Conservation (phyloP, 2,329 filamentous ascomycete genomes). For the Xylaria sp. region DNA sequence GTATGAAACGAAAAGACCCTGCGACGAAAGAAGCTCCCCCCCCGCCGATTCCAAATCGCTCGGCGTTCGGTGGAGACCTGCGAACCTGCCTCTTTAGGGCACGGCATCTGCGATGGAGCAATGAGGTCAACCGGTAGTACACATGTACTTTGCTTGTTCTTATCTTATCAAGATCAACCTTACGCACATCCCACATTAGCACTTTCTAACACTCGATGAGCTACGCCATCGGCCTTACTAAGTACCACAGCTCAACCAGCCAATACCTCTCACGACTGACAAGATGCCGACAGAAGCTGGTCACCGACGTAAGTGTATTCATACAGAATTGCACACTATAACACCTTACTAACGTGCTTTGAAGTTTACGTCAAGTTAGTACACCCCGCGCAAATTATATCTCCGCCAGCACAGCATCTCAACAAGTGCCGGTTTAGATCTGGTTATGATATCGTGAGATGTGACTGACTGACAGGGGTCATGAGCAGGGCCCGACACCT, state of each 20-base stretch:
- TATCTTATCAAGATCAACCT: constrained; percentile 22
- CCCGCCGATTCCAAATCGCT: constrained; percentile 33
- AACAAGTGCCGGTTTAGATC: background rate
- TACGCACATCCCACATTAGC: constrained; percentile 25
- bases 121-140: background rate
- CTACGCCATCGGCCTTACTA: constrained; percentile 18
- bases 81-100: background rate
- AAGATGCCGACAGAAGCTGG: constrained; percentile 37
- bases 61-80: background rate
- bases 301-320: constrained; percentile 32
- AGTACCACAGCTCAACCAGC: background rate
- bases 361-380: constrained; percentile 39
- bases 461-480: constrained; percentile 29
- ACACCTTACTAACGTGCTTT: constrained; percentile 10
- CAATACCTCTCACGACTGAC: background rate
- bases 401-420: background rate
- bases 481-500: constrained; percentile 36
- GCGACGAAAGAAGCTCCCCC: background rate
- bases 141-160: too few relatives aligned
- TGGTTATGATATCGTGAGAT: background rate
- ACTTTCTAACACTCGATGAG: constrained; percentile 18
- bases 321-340: background rate
- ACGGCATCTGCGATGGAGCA: background rate
- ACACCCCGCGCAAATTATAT: constrained; percentile 15
- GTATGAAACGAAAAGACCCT: constrained; percentile 23